Evolutionary conservation across 2,329 filamentous ascomycete genomes (phyloP), one percentile per base, ranked within the genome.

Genomic region (Botrytis deweyae): DNA sequence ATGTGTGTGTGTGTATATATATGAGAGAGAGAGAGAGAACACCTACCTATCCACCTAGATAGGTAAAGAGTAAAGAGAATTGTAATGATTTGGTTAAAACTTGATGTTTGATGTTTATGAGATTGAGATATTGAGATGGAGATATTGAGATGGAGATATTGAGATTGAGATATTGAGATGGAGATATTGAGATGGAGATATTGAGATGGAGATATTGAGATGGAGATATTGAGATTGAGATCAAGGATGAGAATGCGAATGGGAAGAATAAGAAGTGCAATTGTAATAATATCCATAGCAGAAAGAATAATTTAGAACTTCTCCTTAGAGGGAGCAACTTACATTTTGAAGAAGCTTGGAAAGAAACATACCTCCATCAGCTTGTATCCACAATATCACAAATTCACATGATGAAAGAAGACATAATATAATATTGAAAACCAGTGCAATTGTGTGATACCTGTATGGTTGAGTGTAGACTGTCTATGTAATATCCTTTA

Each of bases 401-500:
- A 42, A 3, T 42, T 42, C 49, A 68, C 36, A 42, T 58, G 1
- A 38, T 4, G 18, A 68, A 38, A 10, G 12, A 67, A 52, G 22
- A 55, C 36, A 18, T 1, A 42, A 16, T 22, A 33, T 55, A 40
- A 40, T 42, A 29, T 22, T 40, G 12, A 55, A 55, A 22, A 33
- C n/a, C 65, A 42, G 36, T 68, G 65, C 36, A 68, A 58, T 68
- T 33, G n/a, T 68, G 52, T 20, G 16, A 40, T 68, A 55, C 36
- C 49, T 42, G 49, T 42, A 33, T 38, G 40, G 40, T 22, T 29
- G 49, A 68, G 8, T 25, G 66, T 14, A 42, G 66, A 58, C 66
- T 36, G 58, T 58, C 25, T 58, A 58, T 58, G n/a, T 33, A 42
- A 42, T 68, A 68, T 68, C 66, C 66, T 68, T 42, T 18, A 67